Evolutionary conservation across 768 basidiomycete genomes (phyloP).

Genomic region (Epithele typhae): DNA sequence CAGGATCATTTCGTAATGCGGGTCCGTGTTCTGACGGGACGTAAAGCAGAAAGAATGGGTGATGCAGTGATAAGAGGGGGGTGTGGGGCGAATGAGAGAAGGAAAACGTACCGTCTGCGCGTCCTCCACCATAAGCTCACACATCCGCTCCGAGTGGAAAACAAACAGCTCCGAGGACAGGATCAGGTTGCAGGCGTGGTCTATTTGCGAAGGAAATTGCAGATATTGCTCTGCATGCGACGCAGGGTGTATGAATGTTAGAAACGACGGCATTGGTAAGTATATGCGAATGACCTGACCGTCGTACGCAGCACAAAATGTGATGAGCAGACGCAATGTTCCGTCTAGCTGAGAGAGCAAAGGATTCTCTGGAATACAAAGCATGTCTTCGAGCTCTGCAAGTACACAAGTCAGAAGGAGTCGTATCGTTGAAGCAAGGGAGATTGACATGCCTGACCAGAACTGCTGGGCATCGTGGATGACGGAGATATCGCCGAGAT

Average conservation of each 20-base stretch:
- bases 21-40: constrained; percentile 69
- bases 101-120: constrained; percentile 51
- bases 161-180: constrained; percentile 83
- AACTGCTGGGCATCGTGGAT: constrained; percentile 84
- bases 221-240: constrained; percentile 69
- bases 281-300: too few species aligned
- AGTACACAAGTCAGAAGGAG: neutral
- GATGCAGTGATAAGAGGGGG: too few species aligned
- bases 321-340: constrained; percentile 69
- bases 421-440: too few species aligned
- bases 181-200: constrained; percentile 75
- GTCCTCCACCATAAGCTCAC: constrained; percentile 70
- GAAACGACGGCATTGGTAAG: neutral
- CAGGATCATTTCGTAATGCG: constrained; percentile 75
- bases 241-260: constrained; percentile 10
- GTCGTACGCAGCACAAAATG: constrained; percentile 82
- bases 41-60: neutral
- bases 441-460: constrained; percentile 67
- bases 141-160: constrained; percentile 92
- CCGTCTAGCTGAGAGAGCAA: constrained; percentile 78
- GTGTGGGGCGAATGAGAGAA: neutral
- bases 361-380: constrained; percentile 56
- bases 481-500: constrained; percentile 76
- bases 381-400: constrained; percentile 83
- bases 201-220: constrained; percentile 75